Base-by-base conservation (phyloP, 1,284 basidiomycete genomes). In the Sutorius eximius region DNA sequence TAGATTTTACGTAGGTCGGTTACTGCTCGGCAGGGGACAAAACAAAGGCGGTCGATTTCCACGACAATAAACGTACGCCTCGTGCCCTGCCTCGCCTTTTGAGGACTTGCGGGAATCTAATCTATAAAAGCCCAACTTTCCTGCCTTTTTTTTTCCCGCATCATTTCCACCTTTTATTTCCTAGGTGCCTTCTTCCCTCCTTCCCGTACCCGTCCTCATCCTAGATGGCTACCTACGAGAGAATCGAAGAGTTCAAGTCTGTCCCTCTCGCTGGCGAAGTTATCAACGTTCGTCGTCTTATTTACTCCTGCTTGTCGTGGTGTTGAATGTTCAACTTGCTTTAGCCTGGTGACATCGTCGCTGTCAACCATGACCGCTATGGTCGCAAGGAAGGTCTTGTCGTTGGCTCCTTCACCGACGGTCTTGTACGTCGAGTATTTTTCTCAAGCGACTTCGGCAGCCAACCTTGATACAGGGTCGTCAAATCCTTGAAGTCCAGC, bases 271-370 rank as follows among this genome's bases (percentile, higher is more conserved):
- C 62, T 38, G 59, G 73, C 10, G 70, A 73, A 12, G 24, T 5
- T 27, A 77, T 77, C 38, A 53, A 63, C 1, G 76, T 77, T 49
- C 37, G 75, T 67, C 36, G 2, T 42, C 18, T 49, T 29, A 27
- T 40, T 52, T 38, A 29, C 29, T 58, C 41, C 6, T 50, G n/a
- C 49, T 8, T 13, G 22, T 11, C 22, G 12, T 42, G 15, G 45
- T 40, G 29, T 38, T 59, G 11, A 62, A 30, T 13, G 15, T 46
- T 2, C 30, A 15, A 44, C 42, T 22, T 41, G 12, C 47, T 50
- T 30, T 63, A 88, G 86, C 81, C 86, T 52, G 90, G 89, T 61
- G 89, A 91, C 71, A 80, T 91, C 65, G 89, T 91, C 69, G 77
- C 86, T 49, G 85, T 91, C 65, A 79, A 83, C 64, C 80, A 89